Conservation (phyloP, 1,284 basidiomycete genomes). For the Wallemia ichthyophaga region DNA sequence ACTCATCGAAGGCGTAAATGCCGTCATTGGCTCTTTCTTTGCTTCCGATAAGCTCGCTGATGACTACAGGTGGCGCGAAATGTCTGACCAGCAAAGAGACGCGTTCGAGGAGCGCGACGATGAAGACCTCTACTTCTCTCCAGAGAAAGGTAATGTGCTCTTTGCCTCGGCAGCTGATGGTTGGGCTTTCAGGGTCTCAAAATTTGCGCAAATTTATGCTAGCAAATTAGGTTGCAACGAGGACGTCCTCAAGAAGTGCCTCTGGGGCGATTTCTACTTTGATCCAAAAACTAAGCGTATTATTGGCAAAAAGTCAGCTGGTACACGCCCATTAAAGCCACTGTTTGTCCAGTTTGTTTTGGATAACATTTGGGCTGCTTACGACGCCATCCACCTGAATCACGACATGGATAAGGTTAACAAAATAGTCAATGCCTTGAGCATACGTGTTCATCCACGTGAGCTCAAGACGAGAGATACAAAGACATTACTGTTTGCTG, state of each 20-base stretch:
- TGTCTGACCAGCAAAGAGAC: slow-evolving; percentile 28
- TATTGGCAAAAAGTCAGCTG: slow-evolving; percentile 62
- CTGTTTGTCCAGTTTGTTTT: slow-evolving; percentile 92
- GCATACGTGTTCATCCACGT: slow-evolving; percentile 54
- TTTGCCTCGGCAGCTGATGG: slow-evolving; percentile 91
- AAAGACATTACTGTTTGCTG: slow-evolving; percentile 45
- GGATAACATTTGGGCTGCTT: slow-evolving; percentile 92
- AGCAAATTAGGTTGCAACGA: slow-evolving; percentile 78
- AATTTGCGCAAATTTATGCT: slow-evolving; percentile 78
- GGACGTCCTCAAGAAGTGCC: slow-evolving; percentile 46
- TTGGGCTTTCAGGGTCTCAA: slow-evolving; percentile 85
- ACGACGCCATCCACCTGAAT: slow-evolving; percentile 55
- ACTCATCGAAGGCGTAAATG: slow-evolving; percentile 90
- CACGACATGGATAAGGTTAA: slow-evolving; percentile 67
- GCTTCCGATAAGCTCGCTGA: slow-evolving; percentile 92
- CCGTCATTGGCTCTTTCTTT: slow-evolving; percentile 89
- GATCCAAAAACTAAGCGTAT: slow-evolving; percentile 89
- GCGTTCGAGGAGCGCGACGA: slow-evolving; percentile 75
- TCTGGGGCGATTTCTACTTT: slow-evolving; percentile 95
- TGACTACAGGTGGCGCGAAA: slow-evolving; percentile 74
- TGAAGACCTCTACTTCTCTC: slow-evolving; percentile 90
- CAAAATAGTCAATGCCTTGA: slow-evolving; percentile 62
- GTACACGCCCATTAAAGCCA: slow-evolving; percentile 57
- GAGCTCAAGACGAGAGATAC: slow-evolving; percentile 80
- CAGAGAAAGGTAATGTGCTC: slow-evolving; percentile 80